Evolutionary conservation across 2,329 filamentous ascomycete genomes (phyloP), one percentile per base, ranked within the genome.

Genomic region (Microdochium nivale): DNA sequence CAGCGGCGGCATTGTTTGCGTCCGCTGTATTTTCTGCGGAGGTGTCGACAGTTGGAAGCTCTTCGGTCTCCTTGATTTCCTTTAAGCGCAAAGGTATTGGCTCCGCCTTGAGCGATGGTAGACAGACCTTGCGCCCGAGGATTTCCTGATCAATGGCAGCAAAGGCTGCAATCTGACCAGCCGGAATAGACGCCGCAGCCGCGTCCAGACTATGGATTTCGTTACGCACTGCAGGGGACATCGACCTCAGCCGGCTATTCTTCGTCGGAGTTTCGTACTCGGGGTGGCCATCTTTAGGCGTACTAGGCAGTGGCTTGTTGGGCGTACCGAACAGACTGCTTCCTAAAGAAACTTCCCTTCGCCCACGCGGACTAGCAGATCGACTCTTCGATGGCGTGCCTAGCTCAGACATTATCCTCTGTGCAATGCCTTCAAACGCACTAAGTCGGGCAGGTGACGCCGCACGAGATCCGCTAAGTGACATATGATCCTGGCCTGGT

Each of bases 111-210:
- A 61, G 58, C 27, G 60, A 47, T 0, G 79, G 75, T 1, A 82
- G 61, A 2, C 76, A 75, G 2, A 86, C 73, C 52, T 72, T 76
- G 49, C 75, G 70, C 0, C 77, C 72, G 1, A 86, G 69, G 47
- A 84, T 84, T 48, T 75, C 78, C 61, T 84, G 81, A 52, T 86
- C 82, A 23, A 84, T 72, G 1, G 80, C 81, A n/a, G 80, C 76
- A 64, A 84, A 85, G 0, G 79, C 80, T 9, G 79, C 78, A 40
- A 73, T 71, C 59, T 84, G 80, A 55, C 11, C 66, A 68, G 14
- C 69, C 70, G 48, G 69, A 65, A 46, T 59, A 59, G n/a, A 67
- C 37, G 0, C 4, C 13, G 40, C 40, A 11, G 21, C 40, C 8
- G 40, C 21, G 19, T 44, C 21, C 40, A 44, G 19, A 19, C 40